These are phyloP conservation scores for Agaricus bisporus DNA, from an alignment of 768 basidiomycete species.

Conservation along the genomic window DNA sequence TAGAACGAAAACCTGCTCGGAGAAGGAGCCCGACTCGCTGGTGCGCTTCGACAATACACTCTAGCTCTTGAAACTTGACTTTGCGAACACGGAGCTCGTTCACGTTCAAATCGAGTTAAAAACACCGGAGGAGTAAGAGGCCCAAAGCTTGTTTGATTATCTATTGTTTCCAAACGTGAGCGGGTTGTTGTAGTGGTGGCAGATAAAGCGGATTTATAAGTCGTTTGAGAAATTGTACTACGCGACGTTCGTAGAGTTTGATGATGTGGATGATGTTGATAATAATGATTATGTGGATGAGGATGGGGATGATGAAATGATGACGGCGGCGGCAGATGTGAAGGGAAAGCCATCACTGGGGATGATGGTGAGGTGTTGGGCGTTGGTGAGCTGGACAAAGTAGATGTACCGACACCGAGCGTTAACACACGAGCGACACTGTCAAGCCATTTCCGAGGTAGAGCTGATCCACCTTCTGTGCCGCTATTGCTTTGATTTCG, in stretches of 20 bases:
- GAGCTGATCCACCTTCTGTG: conserved; percentile 33
- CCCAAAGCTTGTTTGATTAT: conserved; percentile 30
- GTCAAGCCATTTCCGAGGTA: conserved; percentile 68
- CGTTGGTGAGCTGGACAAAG: conserved; percentile 5
- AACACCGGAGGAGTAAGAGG: conserved; percentile 27
- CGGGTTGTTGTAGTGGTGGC: conserved; percentile 10
- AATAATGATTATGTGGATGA: no score
- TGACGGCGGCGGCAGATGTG: no score
- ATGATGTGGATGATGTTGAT: neutral
- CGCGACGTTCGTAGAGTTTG: conserved; percentile 27
- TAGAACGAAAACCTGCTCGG: conserved; percentile 17
- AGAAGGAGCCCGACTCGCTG: conserved; percentile 56
- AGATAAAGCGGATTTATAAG: conserved; percentile 7
- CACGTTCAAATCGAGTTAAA: conserved; percentile 29
- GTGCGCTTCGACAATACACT: conserved; percentile 67
- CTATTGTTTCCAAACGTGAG: conserved; percentile 25
- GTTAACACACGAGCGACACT: conserved; percentile 61
- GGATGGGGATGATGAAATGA: no score
- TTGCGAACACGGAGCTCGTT: conserved; percentile 27
- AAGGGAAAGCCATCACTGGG: neutral
- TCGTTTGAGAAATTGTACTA: conserved; percentile 35
- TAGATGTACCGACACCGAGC: conserved; percentile 33
- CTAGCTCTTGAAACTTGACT: conserved; percentile 43
- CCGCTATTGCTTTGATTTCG: conserved; percentile 20
- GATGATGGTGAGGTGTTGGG: neutral